Percentiles rank a stretch among this genome's conserved stretches.
These are phyloP conservation scores for Sclerotinia glacialis DNA, from an alignment of 2,329 filamentous ascomycete species.

Conservation along the genomic window DNA sequence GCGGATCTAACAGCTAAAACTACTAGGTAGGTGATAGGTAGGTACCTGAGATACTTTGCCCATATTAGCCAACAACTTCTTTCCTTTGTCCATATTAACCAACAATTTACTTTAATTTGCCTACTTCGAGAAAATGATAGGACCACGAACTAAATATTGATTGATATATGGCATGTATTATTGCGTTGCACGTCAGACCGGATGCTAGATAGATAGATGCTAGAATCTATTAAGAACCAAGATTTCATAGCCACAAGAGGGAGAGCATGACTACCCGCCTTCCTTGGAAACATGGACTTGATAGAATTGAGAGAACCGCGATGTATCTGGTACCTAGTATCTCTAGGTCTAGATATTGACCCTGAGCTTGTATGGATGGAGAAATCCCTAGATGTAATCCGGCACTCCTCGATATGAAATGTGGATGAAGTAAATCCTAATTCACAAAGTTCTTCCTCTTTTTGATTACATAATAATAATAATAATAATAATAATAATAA, in stretches of 20 bases:
- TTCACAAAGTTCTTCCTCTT: not conserved
- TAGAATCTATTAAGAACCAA: not conserved
- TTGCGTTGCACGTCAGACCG: slow-evolving; percentile 7
- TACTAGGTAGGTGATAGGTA: too few species aligned
- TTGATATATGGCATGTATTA: too few species aligned
- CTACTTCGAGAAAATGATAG: not conserved
- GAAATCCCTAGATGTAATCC: not conserved
- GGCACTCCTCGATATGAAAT: not conserved
- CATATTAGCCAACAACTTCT: not conserved
- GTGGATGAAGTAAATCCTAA: not conserved
- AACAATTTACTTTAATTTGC: not conserved
- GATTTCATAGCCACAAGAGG: slow-evolving; percentile 1
- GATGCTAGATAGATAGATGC: not conserved
- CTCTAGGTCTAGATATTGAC: not conserved
- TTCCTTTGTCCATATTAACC: not conserved
- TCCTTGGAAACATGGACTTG: not conserved
- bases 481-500: not conserved
- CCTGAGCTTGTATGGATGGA: not conserved
- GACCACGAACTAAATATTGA: not conserved
- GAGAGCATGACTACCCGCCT: too few species aligned
- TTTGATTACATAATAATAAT: too few species aligned
- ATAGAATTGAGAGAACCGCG: not conserved
- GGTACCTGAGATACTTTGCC: not conserved
- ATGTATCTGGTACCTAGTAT: too few species aligned
- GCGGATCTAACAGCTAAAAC: not conserved